Evolutionary conservation across 495 filamentous ascomycete genomes (phyloP), one percentile per base, ranked within the genome.

Genomic region (Penicillium diatomitis): DNA sequence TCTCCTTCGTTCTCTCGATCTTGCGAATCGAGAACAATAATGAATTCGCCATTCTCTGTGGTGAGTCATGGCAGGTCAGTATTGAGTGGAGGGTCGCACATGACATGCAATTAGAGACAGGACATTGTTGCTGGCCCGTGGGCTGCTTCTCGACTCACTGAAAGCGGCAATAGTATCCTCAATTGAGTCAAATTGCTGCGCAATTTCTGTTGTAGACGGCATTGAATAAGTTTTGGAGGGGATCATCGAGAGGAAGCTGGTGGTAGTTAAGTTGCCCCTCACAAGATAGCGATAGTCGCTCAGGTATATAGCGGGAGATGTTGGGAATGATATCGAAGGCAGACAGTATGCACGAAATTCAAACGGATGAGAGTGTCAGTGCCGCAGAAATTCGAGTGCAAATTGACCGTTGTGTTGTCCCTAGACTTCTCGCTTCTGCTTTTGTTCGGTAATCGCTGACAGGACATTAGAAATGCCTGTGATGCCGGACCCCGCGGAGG

Each of bases 1-100:
- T 98, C 92, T 57, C 89, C 94, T 75, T 98, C 94, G 68, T 97
- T 97, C 65, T 98, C 94, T 61, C 92, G 90, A 48, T 82, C 77
- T 41, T 85, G 79, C 50, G 85, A 84, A 70, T 98, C 94, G 51
- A 97, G 87, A 20, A 95, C 89, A 46, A 98, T 80, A 62, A 98
- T 87, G 77, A 97, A 97, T 65, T 97, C 81, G 65, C 89, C 90
- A 69, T 84, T 78, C 55, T 79, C 90, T 95, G 53, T 45, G 32
- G 34, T 52, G 48, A 40, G 51, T 48, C 42, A 47, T 32, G 10
- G 46, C 64, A 48, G 60, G 55, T 50, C 29, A 38, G 36, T 9
- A 30, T 30, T 61, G 56, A 49, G 2, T 46, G 9, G 33, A 33
- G 37, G 31, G 30, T 9, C 11, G 27, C 6, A 32, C 29, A 28